phyloP scores from a whole-genome alignment of 352 stramenopile species.

The Globisporangium echinulatum region DNA sequence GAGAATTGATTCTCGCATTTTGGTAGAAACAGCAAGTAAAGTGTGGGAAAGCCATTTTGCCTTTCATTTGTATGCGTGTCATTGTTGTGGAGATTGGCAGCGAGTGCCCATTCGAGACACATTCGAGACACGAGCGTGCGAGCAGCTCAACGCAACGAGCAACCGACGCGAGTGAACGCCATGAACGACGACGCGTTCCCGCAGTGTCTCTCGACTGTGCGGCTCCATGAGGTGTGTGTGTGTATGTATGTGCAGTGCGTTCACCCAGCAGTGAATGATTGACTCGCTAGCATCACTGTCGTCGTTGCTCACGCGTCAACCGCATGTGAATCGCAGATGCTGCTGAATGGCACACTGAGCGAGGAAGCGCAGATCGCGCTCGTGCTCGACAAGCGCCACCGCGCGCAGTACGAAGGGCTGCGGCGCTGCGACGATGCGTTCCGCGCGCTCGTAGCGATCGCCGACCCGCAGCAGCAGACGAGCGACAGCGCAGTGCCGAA shows the following conservation, averaged over 20 bases:
- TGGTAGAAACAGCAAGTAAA: background rate
- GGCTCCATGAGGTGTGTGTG: conserved; percentile 51
- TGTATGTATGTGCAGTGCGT: background rate
- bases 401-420: conserved; percentile 36
- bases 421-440: conserved; percentile 51
- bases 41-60: background rate
- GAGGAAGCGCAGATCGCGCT: conserved; percentile 38
- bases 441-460: conserved; percentile 32
- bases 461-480: conserved; percentile 11
- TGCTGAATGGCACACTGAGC: conserved; percentile 28
- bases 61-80: background rate
- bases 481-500: conserved; percentile 16
- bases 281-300: background rate
- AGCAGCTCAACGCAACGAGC: background rate
- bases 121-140: conserved; percentile 4
- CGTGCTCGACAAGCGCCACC: conserved; percentile 27
- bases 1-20: background rate
- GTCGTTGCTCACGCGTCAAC: too few species aligned
- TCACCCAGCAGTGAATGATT: too few species aligned
- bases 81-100: background rate
- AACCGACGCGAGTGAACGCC: background rate
- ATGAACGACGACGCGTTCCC: conserved; percentile 43
- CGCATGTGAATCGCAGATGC: conserved; percentile 20
- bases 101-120: too few species aligned
- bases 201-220: conserved; percentile 51